Evolutionary conservation across 805 yeast genomes (phyloP), one percentile per base, ranked within the genome.

Genomic region (Clavispora asparagi): DNA sequence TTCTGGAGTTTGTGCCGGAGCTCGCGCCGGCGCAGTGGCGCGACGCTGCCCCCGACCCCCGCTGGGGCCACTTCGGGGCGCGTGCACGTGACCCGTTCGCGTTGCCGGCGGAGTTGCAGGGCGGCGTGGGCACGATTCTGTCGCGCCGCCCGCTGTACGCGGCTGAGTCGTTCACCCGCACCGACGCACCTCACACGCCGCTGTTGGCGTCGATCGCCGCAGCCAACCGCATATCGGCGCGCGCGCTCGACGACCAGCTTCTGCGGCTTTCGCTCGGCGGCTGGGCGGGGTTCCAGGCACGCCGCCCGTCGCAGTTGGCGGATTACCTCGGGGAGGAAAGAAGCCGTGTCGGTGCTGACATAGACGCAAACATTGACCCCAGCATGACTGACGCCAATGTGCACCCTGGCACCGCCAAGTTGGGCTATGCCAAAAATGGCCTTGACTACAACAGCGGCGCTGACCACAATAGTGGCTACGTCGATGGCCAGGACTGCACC

Each of bases 61-160:
- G 23, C 19, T 32, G 36, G 36, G 19, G 36, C 36, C 32, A 35
- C 16, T 19, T 17, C 10, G 45, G 42, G n/a, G 36, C 36, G 17
- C 36, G 36, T 8, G 36, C 36, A 16, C 36, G 36, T 13, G 71
- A 71, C 51, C 44, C 70, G 37, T 77, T 78, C 59, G 67, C 63
- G 49, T 63, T 82, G 43, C 87, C 87, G 0, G 46, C 68, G 6
- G 86, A 82, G 53, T 67, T 82, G 33, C 85, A 81, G 60, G 86
- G 87, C 39, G 87, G 87, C 0, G 66, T 82, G 2, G 79, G 79
- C 27, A 79, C 70, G 46, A 80, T 82, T 38, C 75, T 78, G 23
- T 78, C 85, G 10, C 74, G 94, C 63, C 76, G 94, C 63, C 89
- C 91, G 12, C 78, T 85, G 44, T 85, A 81, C 59, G 82, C 88